Percentiles rank a stretch among this genome's conserved stretches.
These are phyloP conservation scores for Crithidia sp. DNA, from an alignment of 208 protist genomes.

Conservation along the genomic window DNA sequence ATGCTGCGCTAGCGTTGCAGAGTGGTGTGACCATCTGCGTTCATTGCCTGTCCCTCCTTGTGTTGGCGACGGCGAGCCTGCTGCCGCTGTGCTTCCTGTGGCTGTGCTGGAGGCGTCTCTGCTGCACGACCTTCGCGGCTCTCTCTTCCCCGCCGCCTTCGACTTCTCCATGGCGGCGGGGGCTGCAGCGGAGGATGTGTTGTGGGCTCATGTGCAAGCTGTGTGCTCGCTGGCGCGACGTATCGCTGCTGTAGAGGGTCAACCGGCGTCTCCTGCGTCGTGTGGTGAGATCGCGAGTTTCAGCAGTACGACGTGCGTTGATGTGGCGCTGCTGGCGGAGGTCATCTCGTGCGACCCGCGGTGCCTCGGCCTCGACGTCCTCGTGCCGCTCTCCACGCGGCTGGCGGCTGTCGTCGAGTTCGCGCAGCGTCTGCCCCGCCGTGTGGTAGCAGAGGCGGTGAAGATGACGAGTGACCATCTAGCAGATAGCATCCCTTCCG, in stretches of 20 bases:
- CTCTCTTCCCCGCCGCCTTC: slow-evolving; percentile 11
- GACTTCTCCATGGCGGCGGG: slow-evolving; percentile 17
- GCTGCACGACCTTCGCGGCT: slow-evolving; percentile 12
- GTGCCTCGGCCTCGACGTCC: slow-evolving; percentile 21
- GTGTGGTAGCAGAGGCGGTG: slow-evolving; percentile 13
- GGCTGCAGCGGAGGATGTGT: slow-evolving; percentile 15
- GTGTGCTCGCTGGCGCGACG: slow-evolving; percentile 25
- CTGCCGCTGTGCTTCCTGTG: slow-evolving; percentile 7
- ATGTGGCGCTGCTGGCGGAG: slow-evolving; percentile 17
- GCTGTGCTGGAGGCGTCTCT: slow-evolving; percentile 15
- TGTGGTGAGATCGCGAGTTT: background rate
- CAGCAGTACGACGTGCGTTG: background rate
- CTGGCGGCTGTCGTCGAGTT: slow-evolving; percentile 24
- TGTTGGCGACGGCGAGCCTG: background rate
- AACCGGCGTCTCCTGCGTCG: background rate
- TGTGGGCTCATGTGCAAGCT: slow-evolving; percentile 24
- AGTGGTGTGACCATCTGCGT: slow-evolving; percentile 7
- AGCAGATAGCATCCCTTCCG: too few relatives aligned
- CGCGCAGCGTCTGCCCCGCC: slow-evolving; percentile 27
- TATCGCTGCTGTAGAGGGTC: background rate
- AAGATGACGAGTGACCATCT: background rate
- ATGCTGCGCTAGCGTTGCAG: background rate
- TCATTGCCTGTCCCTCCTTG: background rate
- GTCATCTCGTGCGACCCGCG: slow-evolving; percentile 27
- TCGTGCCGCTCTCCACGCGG: slow-evolving; percentile 23